Evolutionary conservation across 257 asterid species (phyloP), one percentile per base, ranked within the genome.

Genomic region (Capsicum baccatum): DNA sequence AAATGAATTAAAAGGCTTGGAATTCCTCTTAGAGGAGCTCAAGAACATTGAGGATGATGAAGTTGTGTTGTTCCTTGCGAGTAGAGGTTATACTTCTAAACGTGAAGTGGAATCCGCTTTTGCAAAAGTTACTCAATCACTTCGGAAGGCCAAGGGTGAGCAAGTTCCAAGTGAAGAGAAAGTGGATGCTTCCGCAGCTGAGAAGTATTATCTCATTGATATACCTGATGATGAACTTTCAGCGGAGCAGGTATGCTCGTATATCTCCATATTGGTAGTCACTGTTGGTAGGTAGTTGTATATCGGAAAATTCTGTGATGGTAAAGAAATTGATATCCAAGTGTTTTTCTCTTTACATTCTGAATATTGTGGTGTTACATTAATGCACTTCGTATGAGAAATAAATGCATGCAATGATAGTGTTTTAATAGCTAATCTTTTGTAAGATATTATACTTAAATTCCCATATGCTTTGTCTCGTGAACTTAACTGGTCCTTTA

Each of bases 101-200:
- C 94, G 87, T 83, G 99, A 97, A 83, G 89, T 91, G 59, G 98
- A 97, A 86, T 90, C 97, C 79, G 94, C 97, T 66, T 86, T 92
- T 52, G 86, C 90, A 14, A 97, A 97, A 89, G 95, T 92, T 57
- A 87, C 89, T 71, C 95, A 92, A 60, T 93, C 99, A 84, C 87
- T 97, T 76, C 94, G 99, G 84, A 97, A 94, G 89, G 94, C 98
- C 64, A 97, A 92, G 90, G 99, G 99, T 48, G 98, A 95, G 85
- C 96, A 97, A 69, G 85, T 88, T 85, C 98, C 94, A 88, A 92
- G 55, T 68, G 91, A 87, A 60, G 98, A 96, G 86, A 94, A 92
- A 88, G 84, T 63, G 66, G 99, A 95, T 87, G 62, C 89, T 88
- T 91, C 93, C 2, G 74, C 90, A 8, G 62, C 92, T 58, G 98